Base-by-base conservation (phyloP, 1,139 yeast species). In the Nakaseomyces glabratus region DNA sequence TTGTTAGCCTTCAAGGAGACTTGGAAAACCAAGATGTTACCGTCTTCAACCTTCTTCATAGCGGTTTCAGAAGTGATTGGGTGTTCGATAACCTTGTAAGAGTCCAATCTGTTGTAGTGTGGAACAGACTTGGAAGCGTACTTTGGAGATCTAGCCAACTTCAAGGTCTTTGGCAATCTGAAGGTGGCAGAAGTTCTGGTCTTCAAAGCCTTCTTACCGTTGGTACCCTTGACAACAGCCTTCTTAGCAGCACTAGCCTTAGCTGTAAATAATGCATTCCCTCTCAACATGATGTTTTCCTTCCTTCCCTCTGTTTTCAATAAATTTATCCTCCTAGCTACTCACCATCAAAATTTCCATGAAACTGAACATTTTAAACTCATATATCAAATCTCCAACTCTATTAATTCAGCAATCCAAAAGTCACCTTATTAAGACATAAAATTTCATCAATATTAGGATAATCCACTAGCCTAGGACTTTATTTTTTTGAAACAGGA, bases 1-100 rank as follows among this genome's bases (percentile, higher is more conserved):
- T 90, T 90, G 95, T 88, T 90, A 65, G 97, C 76, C 75, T 82
- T 82, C 63, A 86, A 65, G 73, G 84, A 90, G 66, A 90, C 97
- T 73, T 82, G 93, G 90, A 90, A 86, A 55, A 93, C 98, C 66
- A 90, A 81, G 61, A 94, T 90, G 93, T 90, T 90, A 72, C 94
- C 86, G 66, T 86, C 96, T 76, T 93, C 98, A 65, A 90, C 95
- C 79, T 86, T 85, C 82, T 90, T 90, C 82, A 93, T 86, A 65
- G 98, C 95, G 54, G 95, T 85, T 77, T 90, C 99, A 58, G 95
- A 76, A 67, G 93, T 93, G 70, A 90, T 80, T 74, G 96, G 97
- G 59, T 86, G 73, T 68, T 82, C 82, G 64, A 90, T 78, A 65
- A 88, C 70, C 74, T 84, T 86, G 93, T 82, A 82, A 61, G 93